These are phyloP conservation scores for Biscutella laevigata DNA, from an alignment of 441 rosid genomes.

Conservation along the genomic window DNA sequence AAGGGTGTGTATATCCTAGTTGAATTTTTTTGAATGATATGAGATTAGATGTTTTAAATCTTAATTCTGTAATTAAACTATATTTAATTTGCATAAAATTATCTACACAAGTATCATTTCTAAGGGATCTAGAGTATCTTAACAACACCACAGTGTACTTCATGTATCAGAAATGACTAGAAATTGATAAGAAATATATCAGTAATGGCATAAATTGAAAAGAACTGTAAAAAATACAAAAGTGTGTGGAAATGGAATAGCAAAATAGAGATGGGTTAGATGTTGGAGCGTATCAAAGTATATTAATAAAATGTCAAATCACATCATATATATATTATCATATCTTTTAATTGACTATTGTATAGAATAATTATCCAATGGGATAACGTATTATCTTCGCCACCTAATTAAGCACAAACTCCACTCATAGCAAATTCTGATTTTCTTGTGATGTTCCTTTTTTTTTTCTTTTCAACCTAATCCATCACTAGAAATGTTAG, in stretches of 20 bases:
- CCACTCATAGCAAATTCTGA: conserved; percentile 18
- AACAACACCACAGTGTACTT: too few species aligned
- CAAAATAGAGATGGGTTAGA: not conserved
- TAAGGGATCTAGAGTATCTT: too few species aligned
- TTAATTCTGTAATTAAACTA: too few species aligned
- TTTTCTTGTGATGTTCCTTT: too few species aligned
- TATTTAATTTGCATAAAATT: too few species aligned
- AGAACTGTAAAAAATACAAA: not conserved
- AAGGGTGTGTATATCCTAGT: too few species aligned
- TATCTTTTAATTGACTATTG: not conserved
- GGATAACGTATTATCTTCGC: conserved; percentile 7
- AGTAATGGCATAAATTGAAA: not conserved
- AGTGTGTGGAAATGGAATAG: not conserved
- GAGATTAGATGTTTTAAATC: too few species aligned
- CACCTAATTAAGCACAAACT: conserved; percentile 22
- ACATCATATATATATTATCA: not conserved
- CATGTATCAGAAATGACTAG: not conserved
- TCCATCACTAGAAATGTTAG: not conserved
- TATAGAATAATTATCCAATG: not conserved
- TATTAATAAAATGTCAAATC: conserved; percentile 4
- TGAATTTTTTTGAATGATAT: too few species aligned
- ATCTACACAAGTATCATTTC: too few species aligned
- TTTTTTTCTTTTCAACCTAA: too few species aligned
- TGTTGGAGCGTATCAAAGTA: not conserved
- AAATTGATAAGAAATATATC: not conserved